Percentiles rank a stretch among this genome's conserved stretches.
These are phyloP conservation scores for Pichia sp. DNA, from an alignment of 1,139 yeast species.

Conservation along the genomic window DNA sequence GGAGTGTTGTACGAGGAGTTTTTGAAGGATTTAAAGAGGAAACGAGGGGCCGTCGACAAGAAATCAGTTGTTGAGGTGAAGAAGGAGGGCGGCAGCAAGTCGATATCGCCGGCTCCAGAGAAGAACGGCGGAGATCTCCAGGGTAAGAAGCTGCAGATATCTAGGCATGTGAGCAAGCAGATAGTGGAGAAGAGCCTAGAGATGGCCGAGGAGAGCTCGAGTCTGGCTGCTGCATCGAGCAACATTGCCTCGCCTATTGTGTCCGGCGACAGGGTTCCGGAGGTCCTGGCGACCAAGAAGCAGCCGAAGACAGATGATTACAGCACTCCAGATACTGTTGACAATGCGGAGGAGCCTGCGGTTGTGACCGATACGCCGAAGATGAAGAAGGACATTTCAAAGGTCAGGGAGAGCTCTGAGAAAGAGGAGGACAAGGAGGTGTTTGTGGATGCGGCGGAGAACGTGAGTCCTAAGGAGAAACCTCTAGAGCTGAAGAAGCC, in stretches of 20 bases:
- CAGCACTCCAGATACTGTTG: no score
- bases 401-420: neutral
- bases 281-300: no score
- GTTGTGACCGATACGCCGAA: no score
- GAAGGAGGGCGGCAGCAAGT: neutral
- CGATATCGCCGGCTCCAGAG: neutral
- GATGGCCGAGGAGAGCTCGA: neutral
- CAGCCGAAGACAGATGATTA: no score
- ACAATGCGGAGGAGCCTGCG: no score
- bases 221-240: neutral
- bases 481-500: neutral
- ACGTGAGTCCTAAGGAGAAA: conserved; percentile 1
- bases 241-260: neutral
- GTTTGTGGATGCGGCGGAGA: conserved; percentile 10
- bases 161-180: conserved; percentile 6
- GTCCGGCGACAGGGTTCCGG: neutral
- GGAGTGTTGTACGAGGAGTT: conserved; percentile 28
- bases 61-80: neutral
- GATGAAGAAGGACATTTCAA: no score
- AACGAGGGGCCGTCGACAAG: conserved; percentile 10
- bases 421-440: conserved; percentile 6
- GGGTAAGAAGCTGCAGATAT: conserved; percentile 12
- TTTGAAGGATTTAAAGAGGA: conserved; percentile 15
- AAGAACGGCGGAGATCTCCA: conserved; percentile 2
- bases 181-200: conserved; percentile 6